Base-by-base conservation (phyloP, 495 filamentous ascomycete genomes). In the Penicillium daleae region DNA sequence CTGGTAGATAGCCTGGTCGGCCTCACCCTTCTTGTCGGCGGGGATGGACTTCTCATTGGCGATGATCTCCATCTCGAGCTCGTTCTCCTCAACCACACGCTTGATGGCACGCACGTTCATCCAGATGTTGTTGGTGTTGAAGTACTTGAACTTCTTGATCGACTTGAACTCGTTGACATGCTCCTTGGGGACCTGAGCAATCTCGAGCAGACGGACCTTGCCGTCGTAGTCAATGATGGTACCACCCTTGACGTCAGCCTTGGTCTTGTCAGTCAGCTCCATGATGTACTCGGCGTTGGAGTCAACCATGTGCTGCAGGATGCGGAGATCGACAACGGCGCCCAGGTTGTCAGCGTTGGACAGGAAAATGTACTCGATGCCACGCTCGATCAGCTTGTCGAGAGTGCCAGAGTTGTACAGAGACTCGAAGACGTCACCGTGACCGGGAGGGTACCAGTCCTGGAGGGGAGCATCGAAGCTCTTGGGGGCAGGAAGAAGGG, bases 71-170 rank as follows among this genome's bases (percentile, higher is more conserved):
- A 99, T 95, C 84, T 93, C 92, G 48, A 99, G 88, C 82, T 97
- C 94, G 79, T 96, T 91, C 82, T 96, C 91, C 85, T 99, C 93
- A 2, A 99, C 96, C 51, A 99, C 92, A 61, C 96, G 92, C 90
- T 97, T 97, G 83, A 99, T 90, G 65, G 95, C 95, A 73, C 91
- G 88, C 69, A 97, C 86, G 83, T 95, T 97, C 85, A 99, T 90
- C 95, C 95, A 99, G 82, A 99, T 97, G 86, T 99, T 99, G 90
- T 99, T 99, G 80, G 95, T 99, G 87, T 99, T 99, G 89, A 99
- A 99, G 88, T 99, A 99, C 85, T 97, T 97, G 89, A 99, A 99
- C 85, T 99, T 99, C 90, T 98, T 99, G 83, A 99, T 99, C 52
- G 95, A 97, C 89, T 99, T 99, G 92, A 99, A 99, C 82, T 99